phyloP scores from a whole-genome alignment of 176 grass and related monocot species.

The Cocos nucifera region DNA sequence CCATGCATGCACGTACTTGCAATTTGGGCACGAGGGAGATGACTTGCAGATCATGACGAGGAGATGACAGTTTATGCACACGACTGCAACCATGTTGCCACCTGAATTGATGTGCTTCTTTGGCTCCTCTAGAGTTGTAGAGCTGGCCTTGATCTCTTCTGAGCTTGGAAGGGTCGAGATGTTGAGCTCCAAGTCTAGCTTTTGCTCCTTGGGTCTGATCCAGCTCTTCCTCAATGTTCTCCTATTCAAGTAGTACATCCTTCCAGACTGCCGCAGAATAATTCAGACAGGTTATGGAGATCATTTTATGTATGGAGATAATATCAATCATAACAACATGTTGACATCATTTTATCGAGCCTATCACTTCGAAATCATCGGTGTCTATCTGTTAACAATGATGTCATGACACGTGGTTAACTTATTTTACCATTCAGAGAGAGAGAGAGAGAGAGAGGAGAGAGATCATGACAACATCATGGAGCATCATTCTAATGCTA shows the following conservation, averaged over 20 bases:
- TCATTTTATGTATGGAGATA: too few relatives aligned
- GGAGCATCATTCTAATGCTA: too few relatives aligned
- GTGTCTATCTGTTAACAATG: too few relatives aligned
- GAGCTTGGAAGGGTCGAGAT: slow-evolving; percentile 24
- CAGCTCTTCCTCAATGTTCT: slow-evolving; percentile 81
- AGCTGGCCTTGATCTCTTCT: not conserved
- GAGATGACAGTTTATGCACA: slow-evolving; percentile 76
- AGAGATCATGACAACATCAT: slow-evolving; percentile 11
- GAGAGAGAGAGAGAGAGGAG: too few relatives aligned
- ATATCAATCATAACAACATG: too few relatives aligned
- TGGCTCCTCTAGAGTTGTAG: slow-evolving; percentile 17
- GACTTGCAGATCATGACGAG: slow-evolving; percentile 80
- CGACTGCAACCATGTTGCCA: slow-evolving; percentile 70
- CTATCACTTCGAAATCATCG: too few relatives aligned
- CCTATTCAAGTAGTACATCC: slow-evolving; percentile 96
- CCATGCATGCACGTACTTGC: slow-evolving; percentile 65
- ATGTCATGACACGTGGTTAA: too few relatives aligned
- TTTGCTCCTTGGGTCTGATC: slow-evolving; percentile 62
- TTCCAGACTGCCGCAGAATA: slow-evolving; percentile 59
- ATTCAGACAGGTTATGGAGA: not conserved
- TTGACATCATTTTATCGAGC: too few relatives aligned
- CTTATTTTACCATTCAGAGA: too few relatives aligned
- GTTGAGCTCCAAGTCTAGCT: slow-evolving; percentile 75
- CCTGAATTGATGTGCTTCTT: slow-evolving; percentile 14
- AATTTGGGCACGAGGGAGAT: slow-evolving; percentile 83